Base-by-base conservation (phyloP, 192 early-diverging fungal species). In the Allomyces javanicus region DNA sequence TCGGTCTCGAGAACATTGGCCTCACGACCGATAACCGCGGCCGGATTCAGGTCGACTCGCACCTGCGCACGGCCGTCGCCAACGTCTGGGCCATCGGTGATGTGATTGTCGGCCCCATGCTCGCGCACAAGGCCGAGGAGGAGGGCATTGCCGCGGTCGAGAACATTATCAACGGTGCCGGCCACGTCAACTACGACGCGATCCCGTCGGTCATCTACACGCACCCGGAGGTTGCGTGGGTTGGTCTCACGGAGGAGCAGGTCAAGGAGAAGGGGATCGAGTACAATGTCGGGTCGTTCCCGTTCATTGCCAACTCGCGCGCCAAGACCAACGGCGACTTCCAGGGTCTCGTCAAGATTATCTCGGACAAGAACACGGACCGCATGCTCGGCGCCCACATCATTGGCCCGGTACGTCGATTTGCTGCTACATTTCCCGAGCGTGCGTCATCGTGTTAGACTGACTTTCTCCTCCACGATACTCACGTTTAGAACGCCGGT, bases 121-220 rank as follows among this genome's bases (percentile, higher is more conserved):
- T 98, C 73, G 96, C 96, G 23, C 96, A 98, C 89, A 98, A 98
- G 83, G 93, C 96, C 62, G 96, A 98, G 77, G 96, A 98, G 77
- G 96, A 98, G 75, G 94, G 93, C 73, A 94, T 98, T 75, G 96
- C 96, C 33, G 91, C 87, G 66, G 91, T 87, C 67, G 96, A 98
- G 76, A 84, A 89, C 80, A 89, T 98, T 65, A 83, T 83, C 65
- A 81, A 81, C 65, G 92, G 92, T 64, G 85, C 94, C 72, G 96
- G 96, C 62, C 92, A 96, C 75, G 96, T 98, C 79, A 96, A 98
- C 89, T 98, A 98, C 78, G 83, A 90, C 74, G 92, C 86, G 44
- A 93, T 98, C 70, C 96, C 96, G 33, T 92, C 91, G 27, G 96
- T 98, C 66, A 91, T 98, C 72, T 98, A 98, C 84, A 93, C 93